Conservation (phyloP, 345 rosid species). For the Linum usitatissimum region DNA sequence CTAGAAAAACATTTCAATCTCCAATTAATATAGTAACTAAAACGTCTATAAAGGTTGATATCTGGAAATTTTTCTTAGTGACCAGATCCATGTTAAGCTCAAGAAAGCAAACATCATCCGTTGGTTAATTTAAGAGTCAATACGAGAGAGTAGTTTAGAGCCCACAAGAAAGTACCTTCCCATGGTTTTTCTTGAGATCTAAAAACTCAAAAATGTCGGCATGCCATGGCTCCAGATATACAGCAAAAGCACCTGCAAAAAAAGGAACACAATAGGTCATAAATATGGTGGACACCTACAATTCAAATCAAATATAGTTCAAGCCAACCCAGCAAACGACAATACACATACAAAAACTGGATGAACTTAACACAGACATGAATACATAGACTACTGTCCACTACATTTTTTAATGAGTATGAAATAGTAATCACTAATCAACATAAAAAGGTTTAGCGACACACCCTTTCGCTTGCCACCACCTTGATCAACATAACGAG, state of each 20-base stretch:
- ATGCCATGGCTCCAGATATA: slow-evolving; percentile 85
- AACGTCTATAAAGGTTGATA: too few relatives aligned
- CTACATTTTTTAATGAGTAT: too few relatives aligned
- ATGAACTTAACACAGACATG: too few relatives aligned
- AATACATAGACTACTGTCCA: too few relatives aligned
- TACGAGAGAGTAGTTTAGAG: too few relatives aligned
- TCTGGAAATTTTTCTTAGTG: too few relatives aligned
- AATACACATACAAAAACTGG: neutral
- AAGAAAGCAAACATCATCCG: too few relatives aligned
- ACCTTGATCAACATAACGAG: slow-evolving; percentile 85
- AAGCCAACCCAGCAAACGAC: neutral
- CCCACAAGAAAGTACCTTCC: slow-evolving; percentile 35
- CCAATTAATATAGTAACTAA: too few relatives aligned
- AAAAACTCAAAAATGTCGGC: slow-evolving; percentile 64
- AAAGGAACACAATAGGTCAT: neutral
- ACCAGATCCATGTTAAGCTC: too few relatives aligned
- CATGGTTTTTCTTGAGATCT: slow-evolving; percentile 74
- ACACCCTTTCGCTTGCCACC: slow-evolving; percentile 81
- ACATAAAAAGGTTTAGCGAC: neutral
- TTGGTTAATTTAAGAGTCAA: too few relatives aligned
- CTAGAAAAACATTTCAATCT: too few relatives aligned
- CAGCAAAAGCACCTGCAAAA: slow-evolving; percentile 69
- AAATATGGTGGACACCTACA: neutral
- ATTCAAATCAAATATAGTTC: neutral
- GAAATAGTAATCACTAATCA: too few relatives aligned